These are phyloP conservation scores for Pseudocercospora fuligena DNA, from an alignment of 2,329 filamentous ascomycete genomes.

Conservation along the genomic window DNA sequence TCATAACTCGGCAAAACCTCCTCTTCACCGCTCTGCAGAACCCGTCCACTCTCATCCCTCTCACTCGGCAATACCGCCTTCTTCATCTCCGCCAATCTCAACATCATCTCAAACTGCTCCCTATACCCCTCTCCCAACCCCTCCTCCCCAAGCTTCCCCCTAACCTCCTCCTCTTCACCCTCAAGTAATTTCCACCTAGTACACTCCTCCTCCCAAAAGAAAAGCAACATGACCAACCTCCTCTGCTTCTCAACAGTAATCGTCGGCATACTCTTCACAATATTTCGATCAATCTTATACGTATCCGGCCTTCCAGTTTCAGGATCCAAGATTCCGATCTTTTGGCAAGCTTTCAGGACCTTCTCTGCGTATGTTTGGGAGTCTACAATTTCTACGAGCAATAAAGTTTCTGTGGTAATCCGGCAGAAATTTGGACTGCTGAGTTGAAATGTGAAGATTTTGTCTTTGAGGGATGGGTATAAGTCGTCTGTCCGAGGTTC, in stretches of 20 bases:
- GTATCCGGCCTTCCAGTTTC: conserved; percentile 17
- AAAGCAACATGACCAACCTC: conserved; percentile 25
- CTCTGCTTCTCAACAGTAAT: conserved; percentile 23
- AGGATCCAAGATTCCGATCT: conserved; percentile 19
- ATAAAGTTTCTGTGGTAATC: background rate
- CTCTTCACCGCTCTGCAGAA: background rate
- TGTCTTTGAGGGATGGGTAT: background rate
- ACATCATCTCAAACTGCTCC: conserved; percentile 8
- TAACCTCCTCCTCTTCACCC: conserved; percentile 18
- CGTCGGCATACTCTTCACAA: conserved; percentile 23
- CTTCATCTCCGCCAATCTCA: conserved; percentile 14
- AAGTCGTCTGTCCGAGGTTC: background rate
- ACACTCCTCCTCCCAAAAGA: conserved; percentile 28
- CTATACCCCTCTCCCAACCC: background rate
- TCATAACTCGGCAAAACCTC: conserved; percentile 24
- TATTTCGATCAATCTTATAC: conserved; percentile 14
- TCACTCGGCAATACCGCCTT: conserved; percentile 21
- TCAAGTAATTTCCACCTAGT: conserved; percentile 18
- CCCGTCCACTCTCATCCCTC: conserved; percentile 23
- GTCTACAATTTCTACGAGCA: background rate
- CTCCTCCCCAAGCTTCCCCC: background rate
- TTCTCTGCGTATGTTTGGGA: background rate
- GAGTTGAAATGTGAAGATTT: background rate
- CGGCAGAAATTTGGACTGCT: background rate
- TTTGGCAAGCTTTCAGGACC: conserved; percentile 6